A percentile compares a stretch with the other conserved stretches of the same genome.
These are phyloP conservation scores for Ailanthus altissimus DNA, from an alignment of 345 rosid genomes.

Conservation along the genomic window DNA sequence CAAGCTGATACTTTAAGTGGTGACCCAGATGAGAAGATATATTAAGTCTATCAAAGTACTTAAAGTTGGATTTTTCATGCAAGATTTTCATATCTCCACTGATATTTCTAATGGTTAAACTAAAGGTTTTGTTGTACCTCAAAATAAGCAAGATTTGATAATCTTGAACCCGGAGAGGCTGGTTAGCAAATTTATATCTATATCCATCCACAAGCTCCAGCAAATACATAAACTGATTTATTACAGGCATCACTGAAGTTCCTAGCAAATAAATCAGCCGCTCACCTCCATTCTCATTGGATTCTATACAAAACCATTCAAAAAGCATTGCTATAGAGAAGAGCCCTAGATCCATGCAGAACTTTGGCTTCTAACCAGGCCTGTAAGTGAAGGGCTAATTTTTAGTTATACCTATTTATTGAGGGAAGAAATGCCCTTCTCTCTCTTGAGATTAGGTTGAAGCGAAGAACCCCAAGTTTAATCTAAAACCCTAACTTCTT, in stretches of 20 bases:
- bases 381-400: not conserved
- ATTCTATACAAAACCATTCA: conserved; percentile 2
- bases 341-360: not conserved
- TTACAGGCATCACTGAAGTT: not conserved
- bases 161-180: not conserved
- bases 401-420: not conserved
- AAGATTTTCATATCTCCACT: conserved; percentile 10
- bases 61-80: not conserved
- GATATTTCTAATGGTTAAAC: not conserved
- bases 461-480: too few relatives aligned
- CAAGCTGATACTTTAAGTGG: not conserved
- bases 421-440: too few relatives aligned
- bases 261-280: not conserved
- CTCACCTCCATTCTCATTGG: conserved; percentile 12
- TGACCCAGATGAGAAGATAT: conserved; percentile 1
- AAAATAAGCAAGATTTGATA: not conserved
- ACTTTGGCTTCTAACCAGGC: not conserved
- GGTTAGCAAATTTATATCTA: not conserved
- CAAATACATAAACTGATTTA: not conserved
- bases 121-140: not conserved
- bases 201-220: not conserved
- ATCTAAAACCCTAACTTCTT: too few relatives aligned
- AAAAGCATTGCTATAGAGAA: not conserved
- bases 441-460: too few relatives aligned
- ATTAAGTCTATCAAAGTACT: not conserved